A percentile compares a stretch with the other conserved stretches of the same genome.
Evolutionary conservation across 148 eudicot genomes (phyloP).

Genomic region (Arbutus unedo): DNA sequence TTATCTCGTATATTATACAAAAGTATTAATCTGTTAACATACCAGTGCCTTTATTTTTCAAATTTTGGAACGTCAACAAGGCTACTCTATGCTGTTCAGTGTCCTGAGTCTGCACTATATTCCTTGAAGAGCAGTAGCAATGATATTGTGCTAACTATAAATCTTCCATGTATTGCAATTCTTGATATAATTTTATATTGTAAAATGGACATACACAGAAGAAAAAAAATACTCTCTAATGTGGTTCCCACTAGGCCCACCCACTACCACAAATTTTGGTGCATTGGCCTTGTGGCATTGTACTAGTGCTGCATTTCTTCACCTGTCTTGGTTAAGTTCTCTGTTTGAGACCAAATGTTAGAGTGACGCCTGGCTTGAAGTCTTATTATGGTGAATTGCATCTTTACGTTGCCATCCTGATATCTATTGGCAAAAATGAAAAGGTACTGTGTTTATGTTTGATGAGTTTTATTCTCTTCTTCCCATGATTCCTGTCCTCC

Average conservation of each 20-base stretch:
- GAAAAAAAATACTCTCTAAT: background rate
- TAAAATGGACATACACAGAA: background rate
- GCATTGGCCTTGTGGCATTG: background rate
- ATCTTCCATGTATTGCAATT: background rate
- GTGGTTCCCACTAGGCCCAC: background rate
- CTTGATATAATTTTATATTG: background rate
- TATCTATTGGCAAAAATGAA: background rate
- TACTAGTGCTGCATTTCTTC: background rate
- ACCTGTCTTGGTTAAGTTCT: background rate
- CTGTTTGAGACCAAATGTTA: background rate
- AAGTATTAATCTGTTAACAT: background rate
- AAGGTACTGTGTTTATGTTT: background rate
- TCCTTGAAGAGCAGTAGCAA: background rate
- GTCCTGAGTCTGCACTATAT: background rate
- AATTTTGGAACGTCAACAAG: background rate
- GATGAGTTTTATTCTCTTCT: background rate
- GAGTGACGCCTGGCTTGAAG: background rate
- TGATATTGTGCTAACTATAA: background rate
- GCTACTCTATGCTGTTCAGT: background rate
- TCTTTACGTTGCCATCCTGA: background rate
- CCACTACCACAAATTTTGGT: background rate
- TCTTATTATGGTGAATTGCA: background rate
- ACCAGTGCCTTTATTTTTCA: background rate
- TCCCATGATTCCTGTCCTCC: background rate
- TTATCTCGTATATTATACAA: background rate